Conservation (phyloP, 139 green algal species). For the Choricystis sp. region DNA sequence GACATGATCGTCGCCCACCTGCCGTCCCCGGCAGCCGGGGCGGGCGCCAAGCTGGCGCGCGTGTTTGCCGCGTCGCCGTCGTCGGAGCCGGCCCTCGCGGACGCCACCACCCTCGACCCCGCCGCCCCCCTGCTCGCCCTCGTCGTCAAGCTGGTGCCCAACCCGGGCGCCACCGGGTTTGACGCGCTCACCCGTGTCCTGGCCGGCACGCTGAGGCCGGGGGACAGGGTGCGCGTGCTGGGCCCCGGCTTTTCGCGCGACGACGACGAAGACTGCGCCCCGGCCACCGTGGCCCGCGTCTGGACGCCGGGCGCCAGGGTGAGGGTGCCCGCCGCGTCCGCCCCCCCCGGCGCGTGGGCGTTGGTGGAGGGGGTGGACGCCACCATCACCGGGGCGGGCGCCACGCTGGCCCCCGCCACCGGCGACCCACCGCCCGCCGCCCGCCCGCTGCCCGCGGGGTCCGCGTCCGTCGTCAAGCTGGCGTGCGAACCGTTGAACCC, state of each 20-base stretch:
- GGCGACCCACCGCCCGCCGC: slow-evolving; percentile 43
- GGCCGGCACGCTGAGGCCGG: slow-evolving; percentile 60
- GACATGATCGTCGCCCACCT: slow-evolving; percentile 83
- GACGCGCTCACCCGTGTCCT: slow-evolving; percentile 86
- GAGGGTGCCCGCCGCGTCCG: slow-evolving; percentile 57
- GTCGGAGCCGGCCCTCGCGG: slow-evolving; percentile 37
- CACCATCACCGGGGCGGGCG: slow-evolving; percentile 75
- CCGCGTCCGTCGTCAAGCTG: slow-evolving; percentile 78
- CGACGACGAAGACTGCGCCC: slow-evolving; percentile 88
- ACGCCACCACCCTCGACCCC: slow-evolving; percentile 60
- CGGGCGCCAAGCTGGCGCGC: slow-evolving; percentile 45
- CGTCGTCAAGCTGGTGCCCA: slow-evolving; percentile 90
- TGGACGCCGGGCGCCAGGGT: slow-evolving; percentile 73
- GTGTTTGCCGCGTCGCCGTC: slow-evolving; percentile 67
- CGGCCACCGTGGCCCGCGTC: slow-evolving; percentile 41
- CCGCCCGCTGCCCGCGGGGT: slow-evolving; percentile 44
- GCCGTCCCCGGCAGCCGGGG: slow-evolving; percentile 52
- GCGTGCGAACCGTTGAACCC: slow-evolving; percentile 93
- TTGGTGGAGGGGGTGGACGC: slow-evolving; percentile 83
- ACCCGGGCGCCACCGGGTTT: slow-evolving; percentile 56
- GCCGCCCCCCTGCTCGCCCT: slow-evolving; percentile 73
- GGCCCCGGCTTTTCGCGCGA: slow-evolving; percentile 80
- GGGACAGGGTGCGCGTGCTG: slow-evolving; percentile 47
- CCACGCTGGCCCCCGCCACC: slow-evolving; percentile 51
- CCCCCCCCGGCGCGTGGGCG: slow-evolving; percentile 40